Evolutionary conservation across 345 rosid genomes (phyloP).

Genomic region (Gossypium rotundifolium): DNA sequence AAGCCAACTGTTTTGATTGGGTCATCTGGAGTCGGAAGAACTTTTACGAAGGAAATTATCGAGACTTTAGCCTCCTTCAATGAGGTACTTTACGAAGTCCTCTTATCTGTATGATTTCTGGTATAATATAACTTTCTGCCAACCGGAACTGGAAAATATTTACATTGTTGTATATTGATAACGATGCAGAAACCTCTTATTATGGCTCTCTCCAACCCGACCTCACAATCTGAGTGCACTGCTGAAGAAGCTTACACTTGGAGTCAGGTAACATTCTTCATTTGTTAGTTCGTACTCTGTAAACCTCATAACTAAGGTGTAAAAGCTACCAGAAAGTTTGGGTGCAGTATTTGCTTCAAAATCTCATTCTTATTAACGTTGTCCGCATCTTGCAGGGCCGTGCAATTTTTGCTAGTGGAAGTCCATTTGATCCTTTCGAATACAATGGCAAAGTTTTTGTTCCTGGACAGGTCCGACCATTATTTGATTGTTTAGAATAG

Average conservation of each 20-base stretch:
- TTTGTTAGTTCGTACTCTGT: neutral
- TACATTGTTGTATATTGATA: neutral
- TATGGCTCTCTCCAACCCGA: slow-evolving; percentile 96
- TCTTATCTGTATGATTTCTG: neutral
- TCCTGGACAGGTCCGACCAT: slow-evolving; percentile 75
- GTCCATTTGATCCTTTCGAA: slow-evolving; percentile 89
- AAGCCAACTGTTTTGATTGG: slow-evolving; percentile 86
- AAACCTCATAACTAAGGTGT: neutral
- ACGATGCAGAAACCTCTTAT: slow-evolving; percentile 74
- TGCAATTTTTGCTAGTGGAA: slow-evolving; percentile 94
- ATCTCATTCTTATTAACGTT: neutral
- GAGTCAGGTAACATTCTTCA: slow-evolving; percentile 49
- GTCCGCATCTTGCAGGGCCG: slow-evolving; percentile 52
- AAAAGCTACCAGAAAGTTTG: neutral
- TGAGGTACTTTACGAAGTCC: slow-evolving; percentile 38
- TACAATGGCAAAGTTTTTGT: slow-evolving; percentile 58
- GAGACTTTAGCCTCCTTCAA: slow-evolving; percentile 81
- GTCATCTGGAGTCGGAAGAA: slow-evolving; percentile 76
- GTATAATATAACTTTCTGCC: neutral
- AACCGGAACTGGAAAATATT: neutral
- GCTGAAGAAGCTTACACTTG: slow-evolving; percentile 97
- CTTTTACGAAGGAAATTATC: slow-evolving; percentile 86
- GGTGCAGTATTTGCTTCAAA: neutral
- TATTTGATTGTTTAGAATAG: neutral
- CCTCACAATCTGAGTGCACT: slow-evolving; percentile 95